A percentile compares a stretch with the other conserved stretches of the same genome.
phyloP scores from a whole-genome alignment of 306 rosid species.

The Cicer arietinum region DNA sequence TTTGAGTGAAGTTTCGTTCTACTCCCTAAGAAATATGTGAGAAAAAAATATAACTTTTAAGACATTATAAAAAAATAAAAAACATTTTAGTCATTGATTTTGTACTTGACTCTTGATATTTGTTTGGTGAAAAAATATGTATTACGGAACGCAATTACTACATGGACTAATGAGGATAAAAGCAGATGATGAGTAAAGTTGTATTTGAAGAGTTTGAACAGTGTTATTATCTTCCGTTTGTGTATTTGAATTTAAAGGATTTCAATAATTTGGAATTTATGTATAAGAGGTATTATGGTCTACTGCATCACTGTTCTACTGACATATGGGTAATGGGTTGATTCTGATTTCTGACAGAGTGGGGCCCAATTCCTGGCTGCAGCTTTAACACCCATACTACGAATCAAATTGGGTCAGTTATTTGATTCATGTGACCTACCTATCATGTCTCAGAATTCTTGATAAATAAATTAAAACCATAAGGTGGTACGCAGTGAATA shows the following conservation, averaged over 20 bases:
- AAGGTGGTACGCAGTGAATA: not conserved
- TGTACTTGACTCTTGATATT: too few relatives aligned
- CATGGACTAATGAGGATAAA: too few relatives aligned
- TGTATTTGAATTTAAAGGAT: constrained; percentile 16
- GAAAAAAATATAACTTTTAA: too few relatives aligned
- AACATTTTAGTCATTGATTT: too few relatives aligned
- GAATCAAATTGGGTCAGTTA: constrained; percentile 22
- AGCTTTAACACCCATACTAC: constrained; percentile 29
- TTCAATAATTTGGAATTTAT: constrained; percentile 14
- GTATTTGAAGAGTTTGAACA: too few relatives aligned
- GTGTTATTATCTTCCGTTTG: not conserved
- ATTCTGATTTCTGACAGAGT: constrained; percentile 21
- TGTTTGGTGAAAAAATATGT: too few relatives aligned
- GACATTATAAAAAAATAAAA: too few relatives aligned
- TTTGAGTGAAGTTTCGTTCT: not conserved
- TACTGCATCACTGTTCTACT: constrained; percentile 25
- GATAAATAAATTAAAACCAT: not conserved
- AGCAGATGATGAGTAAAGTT: too few relatives aligned
- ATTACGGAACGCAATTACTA: too few relatives aligned
- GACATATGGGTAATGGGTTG: constrained; percentile 32
- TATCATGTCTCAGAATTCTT: constrained; percentile 8
- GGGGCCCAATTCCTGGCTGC: constrained; percentile 38
- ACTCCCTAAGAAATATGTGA: too few relatives aligned
- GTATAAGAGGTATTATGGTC: constrained; percentile 35
- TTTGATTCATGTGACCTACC: constrained; percentile 36